Evolutionary conservation across 2,329 filamentous ascomycete genomes (phyloP), one percentile per base, ranked within the genome.

Genomic region (Apiospora arundinis): DNA sequence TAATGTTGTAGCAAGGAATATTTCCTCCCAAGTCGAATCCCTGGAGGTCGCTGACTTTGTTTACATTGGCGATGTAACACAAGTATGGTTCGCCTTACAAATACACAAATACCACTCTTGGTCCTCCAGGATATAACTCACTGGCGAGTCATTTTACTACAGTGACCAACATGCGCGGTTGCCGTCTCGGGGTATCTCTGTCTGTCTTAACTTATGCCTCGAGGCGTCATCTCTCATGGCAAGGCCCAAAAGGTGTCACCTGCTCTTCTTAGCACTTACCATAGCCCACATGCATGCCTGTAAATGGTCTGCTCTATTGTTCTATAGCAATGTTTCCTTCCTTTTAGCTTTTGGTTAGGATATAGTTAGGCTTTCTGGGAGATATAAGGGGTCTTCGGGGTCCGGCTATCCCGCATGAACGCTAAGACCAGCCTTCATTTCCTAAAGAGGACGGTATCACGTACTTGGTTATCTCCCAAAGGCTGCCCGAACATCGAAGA

Each of bases 91-190:
- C 28, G 56, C 56, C 56, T 63, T 63, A 63, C 56, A 63, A 63
- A 63, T 63, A 63, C 11, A 63, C 56, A 63, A 63, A 63, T 63
- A 63, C 11, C 32, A 32, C 28, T 18, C 56, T 63, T 32, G 21
- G 37, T 14, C 56, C 56, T 63, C 56, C 32, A 63, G 56, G 56
- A 63, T 63, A 23, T 40, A 32, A 40, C 56, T n/a, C 28, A 21
- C 7, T n/a, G 21, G 40, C 56, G 56, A 63, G 56, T 63, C 56
- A 63, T 40, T 63, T n/a, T n/a, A 12, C 32, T 4, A 18, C n/a
- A 9, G 18, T 63, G n/a, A 40, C 56, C 3, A 32, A 63, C 12
- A 63, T 9, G 32, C 56, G 56, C 56, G 1, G 32, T 18, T 37
- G 32, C 56, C 56, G 56, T 40, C 56, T 32, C 25, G 14, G 28